Conservation (phyloP, 768 basidiomycete species). For the Crepidotus variabilis region DNA sequence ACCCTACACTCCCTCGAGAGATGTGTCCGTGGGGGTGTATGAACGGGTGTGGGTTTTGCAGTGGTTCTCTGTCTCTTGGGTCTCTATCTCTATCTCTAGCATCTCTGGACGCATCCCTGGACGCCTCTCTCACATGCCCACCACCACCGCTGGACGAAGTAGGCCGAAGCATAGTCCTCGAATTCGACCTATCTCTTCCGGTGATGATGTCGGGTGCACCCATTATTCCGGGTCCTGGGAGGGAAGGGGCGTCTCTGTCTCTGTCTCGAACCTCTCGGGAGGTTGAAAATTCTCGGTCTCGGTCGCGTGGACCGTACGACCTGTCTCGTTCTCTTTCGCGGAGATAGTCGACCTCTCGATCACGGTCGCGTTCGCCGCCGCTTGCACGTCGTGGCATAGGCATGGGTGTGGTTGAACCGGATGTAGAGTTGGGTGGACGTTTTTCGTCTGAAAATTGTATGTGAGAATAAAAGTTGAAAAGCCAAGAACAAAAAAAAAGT, state of each 20-base stretch:
- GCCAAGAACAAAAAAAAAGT: no score
- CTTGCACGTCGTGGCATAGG: not conserved
- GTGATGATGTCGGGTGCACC: not conserved
- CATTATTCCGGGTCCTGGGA: not conserved
- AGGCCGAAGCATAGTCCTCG: not conserved
- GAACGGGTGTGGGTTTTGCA: conserved; percentile 3
- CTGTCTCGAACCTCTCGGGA: not conserved
- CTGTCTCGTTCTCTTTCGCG: not conserved
- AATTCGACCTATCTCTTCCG: not conserved
- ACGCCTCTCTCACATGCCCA: not conserved
- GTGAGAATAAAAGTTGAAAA: not conserved
- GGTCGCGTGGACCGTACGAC: no score
- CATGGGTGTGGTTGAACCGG: not conserved
- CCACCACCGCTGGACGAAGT: not conserved
- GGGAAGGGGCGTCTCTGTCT: no score
- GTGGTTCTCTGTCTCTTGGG: not conserved
- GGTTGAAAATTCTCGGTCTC: no score
- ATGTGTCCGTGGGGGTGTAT: not conserved
- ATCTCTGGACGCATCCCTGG: not conserved
- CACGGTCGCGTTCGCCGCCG: not conserved
- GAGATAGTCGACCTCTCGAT: not conserved
- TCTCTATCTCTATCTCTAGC: not conserved
- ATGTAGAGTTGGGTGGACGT: not conserved
- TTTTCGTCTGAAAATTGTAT: not conserved
- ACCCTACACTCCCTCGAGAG: not conserved